A percentile compares a stretch with the other conserved stretches of the same genome.
These are phyloP conservation scores for Ochetophila trinervis DNA, from an alignment of 306 rosid species.

Conservation along the genomic window DNA sequence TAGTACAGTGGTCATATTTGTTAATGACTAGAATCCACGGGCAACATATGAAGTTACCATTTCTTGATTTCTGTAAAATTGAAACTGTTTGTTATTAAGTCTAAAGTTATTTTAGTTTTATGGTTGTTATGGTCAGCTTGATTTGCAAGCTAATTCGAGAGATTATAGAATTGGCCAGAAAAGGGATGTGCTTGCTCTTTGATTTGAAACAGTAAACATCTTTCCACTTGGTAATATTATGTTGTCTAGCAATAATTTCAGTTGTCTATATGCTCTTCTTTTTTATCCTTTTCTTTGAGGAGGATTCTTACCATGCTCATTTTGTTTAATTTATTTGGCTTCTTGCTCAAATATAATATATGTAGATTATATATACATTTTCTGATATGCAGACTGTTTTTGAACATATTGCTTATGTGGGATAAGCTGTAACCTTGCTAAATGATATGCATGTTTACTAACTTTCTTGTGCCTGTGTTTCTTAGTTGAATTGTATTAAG, in stretches of 20 bases:
- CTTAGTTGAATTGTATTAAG: constrained; percentile 29
- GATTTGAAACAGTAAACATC: constrained; percentile 88
- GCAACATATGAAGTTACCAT: constrained; percentile 36
- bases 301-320: too few species aligned
- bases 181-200: too few species aligned
- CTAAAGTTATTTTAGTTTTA: constrained; percentile 20
- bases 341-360: too few species aligned
- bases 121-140: constrained; percentile 65
- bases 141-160: constrained; percentile 98
- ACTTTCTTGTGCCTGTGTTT: constrained; percentile 22
- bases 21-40: constrained; percentile 99
- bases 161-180: constrained; percentile 99
- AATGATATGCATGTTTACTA: constrained; percentile 16
- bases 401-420: not conserved
- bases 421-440: constrained; percentile 13
- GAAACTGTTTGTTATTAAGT: constrained; percentile 1
- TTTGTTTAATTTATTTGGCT: too few species aligned
- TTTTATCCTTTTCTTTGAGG: too few species aligned
- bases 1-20: constrained; percentile 91
- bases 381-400: not conserved
- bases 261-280: too few species aligned
- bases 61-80: constrained; percentile 12
- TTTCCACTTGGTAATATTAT: not conserved
- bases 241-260: too few species aligned
- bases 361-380: too few species aligned